A percentile compares a stretch with the other conserved stretches of the same genome.
These are phyloP conservation scores for Albophoma yamanashiensis DNA, from an alignment of 2,329 filamentous ascomycete species.

Conservation along the genomic window DNA sequence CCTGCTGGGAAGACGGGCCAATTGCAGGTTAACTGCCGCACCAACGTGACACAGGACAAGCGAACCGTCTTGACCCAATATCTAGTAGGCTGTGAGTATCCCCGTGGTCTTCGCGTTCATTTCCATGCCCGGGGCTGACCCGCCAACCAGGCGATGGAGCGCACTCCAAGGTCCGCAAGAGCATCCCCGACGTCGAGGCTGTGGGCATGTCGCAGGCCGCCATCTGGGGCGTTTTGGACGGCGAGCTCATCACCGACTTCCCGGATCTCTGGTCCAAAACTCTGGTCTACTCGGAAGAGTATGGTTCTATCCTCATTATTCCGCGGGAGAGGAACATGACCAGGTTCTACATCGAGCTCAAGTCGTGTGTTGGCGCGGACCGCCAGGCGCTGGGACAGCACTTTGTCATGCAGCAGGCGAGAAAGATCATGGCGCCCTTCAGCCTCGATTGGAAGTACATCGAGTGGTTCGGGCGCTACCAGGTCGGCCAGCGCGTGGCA, in stretches of 20 bases:
- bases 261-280: slow-evolving; percentile 69
- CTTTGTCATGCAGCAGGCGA: slow-evolving; percentile 59
- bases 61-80: slow-evolving; percentile 47
- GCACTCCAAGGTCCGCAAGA: slow-evolving; percentile 57
- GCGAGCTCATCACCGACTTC: slow-evolving; percentile 60
- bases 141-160: slow-evolving; percentile 50
- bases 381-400: slow-evolving; percentile 39
- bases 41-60: slow-evolving; percentile 40
- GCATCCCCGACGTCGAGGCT: slow-evolving; percentile 46
- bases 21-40: slow-evolving; percentile 39
- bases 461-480: slow-evolving; percentile 64
- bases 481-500: slow-evolving; percentile 61
- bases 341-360: slow-evolving; percentile 49
- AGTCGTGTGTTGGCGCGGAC: slow-evolving; percentile 30
- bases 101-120: neutral
- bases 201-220: slow-evolving; percentile 42
- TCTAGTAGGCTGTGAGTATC: slow-evolving; percentile 52
- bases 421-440: slow-evolving; percentile 49
- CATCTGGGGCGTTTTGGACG: slow-evolving; percentile 63
- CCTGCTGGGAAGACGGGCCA: slow-evolving; percentile 31
- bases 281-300: slow-evolving; percentile 53
- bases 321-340: slow-evolving; percentile 65
- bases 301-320: slow-evolving; percentile 63
- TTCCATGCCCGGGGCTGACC: neutral
- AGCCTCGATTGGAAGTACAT: slow-evolving; percentile 46